phyloP scores from a whole-genome alignment of 176 grass and related monocot genomes.

The Pharus latifolius region DNA sequence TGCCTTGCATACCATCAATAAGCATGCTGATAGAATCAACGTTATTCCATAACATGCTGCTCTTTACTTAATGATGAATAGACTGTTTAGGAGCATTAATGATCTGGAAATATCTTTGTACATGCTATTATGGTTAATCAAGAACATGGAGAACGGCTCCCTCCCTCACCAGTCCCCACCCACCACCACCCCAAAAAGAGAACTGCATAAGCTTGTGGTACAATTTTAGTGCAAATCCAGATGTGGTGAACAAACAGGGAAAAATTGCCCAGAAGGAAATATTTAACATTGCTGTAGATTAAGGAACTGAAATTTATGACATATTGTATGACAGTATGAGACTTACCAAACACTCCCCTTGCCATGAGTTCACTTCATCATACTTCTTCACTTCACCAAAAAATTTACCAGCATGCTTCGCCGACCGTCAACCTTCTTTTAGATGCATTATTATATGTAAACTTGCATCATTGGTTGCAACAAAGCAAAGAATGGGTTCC shows the following conservation, averaged over 20 bases:
- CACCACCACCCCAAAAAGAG: no score
- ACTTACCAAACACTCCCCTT: constrained; percentile 41
- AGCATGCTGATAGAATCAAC: background rate
- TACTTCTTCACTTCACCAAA: constrained; percentile 36
- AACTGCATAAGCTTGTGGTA: background rate
- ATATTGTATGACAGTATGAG: constrained; percentile 15
- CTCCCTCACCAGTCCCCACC: no score
- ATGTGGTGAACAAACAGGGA: background rate
- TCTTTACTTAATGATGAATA: background rate
- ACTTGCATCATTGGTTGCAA: constrained; percentile 30
- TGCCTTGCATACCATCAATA: background rate
- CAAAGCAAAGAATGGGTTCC: background rate
- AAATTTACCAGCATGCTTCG: constrained; percentile 43
- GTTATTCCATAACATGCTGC: background rate
- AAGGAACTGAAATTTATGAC: background rate
- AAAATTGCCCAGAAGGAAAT: background rate
- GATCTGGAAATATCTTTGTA: background rate
- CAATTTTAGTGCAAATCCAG: background rate
- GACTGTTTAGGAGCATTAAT: background rate
- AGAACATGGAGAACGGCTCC: background rate
- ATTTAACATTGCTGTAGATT: background rate
- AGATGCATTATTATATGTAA: constrained; percentile 28
- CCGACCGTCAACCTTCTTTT: constrained; percentile 32
- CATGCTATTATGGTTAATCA: background rate
- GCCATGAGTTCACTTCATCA: constrained; percentile 39